A percentile compares a stretch with the other conserved stretches of the same genome.
phyloP scores from a whole-genome alignment of 2,329 filamentous ascomycete species.

The Talaromyces verruculosus region DNA sequence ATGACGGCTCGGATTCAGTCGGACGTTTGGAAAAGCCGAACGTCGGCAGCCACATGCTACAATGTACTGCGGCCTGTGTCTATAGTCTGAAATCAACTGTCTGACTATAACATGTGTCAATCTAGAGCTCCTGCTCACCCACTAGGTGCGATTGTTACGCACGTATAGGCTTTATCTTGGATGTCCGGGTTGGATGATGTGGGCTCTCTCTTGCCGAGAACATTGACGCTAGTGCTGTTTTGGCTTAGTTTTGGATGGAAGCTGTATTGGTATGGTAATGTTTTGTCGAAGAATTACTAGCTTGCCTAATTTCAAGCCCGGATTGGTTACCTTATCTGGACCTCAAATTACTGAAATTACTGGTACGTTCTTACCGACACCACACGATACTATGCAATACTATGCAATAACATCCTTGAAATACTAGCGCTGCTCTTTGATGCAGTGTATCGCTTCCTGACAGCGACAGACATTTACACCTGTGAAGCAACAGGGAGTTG shows the following conservation, averaged over 20 bases:
- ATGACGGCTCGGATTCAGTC: not conserved
- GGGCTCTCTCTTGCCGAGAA: too few species aligned
- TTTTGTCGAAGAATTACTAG: not conserved
- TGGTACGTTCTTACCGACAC: not conserved
- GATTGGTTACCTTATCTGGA: not conserved
- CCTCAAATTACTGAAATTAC: not conserved
- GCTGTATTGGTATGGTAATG: not conserved
- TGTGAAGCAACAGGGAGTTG: too few species aligned
- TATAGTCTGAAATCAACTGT: not conserved
- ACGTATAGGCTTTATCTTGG: not conserved
- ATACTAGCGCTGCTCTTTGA: not conserved
- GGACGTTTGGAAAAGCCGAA: not conserved
- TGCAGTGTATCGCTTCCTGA: not conserved
- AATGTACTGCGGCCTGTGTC: not conserved
- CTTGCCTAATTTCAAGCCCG: not conserved
- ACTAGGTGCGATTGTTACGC: not conserved
- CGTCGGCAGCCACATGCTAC: not conserved
- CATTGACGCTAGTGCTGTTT: not conserved
- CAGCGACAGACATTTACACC: not conserved
- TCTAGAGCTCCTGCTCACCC: not conserved
- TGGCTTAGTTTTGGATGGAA: not conserved
- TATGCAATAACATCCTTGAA: not conserved
- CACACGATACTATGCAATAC: not conserved
- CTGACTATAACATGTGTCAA: not conserved
- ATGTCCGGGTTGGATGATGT: not conserved